A percentile compares a stretch with the other conserved stretches of the same genome.
These are phyloP conservation scores for Neoscytalidium dimidiatum DNA, from an alignment of 2,329 filamentous ascomycete species.

Conservation along the genomic window DNA sequence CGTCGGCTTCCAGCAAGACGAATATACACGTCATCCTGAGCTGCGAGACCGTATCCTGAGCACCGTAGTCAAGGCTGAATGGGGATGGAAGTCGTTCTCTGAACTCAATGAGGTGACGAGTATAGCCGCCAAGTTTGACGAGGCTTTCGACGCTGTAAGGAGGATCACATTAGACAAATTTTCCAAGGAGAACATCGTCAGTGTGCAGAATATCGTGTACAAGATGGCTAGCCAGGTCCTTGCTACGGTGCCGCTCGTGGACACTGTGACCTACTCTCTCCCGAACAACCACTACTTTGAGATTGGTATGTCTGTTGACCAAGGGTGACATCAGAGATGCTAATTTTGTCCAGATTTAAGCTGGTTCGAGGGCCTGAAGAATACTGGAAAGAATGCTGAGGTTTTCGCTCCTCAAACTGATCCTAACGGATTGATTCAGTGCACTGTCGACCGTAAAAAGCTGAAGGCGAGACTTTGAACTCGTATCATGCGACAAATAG, in stretches of 20 bases:
- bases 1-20: slow-evolving; percentile 89
- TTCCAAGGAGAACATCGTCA: slow-evolving; percentile 85
- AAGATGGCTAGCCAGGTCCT: slow-evolving; percentile 94
- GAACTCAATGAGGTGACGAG: slow-evolving; percentile 67
- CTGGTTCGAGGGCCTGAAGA: slow-evolving; percentile 95
- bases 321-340: slow-evolving; percentile 21
- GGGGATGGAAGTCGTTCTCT: slow-evolving; percentile 79
- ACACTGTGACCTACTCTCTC: slow-evolving; percentile 76
- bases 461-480: slow-evolving; percentile 47
- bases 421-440: slow-evolving; percentile 94
- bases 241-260: slow-evolving; percentile 69
- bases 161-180: slow-evolving; percentile 86
- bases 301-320: slow-evolving; percentile 65
- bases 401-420: slow-evolving; percentile 92
- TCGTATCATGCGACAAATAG: neutral
- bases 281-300: slow-evolving; percentile 99
- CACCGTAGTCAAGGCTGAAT: slow-evolving; percentile 84
- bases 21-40: slow-evolving; percentile 88
- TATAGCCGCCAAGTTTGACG: slow-evolving; percentile 69
- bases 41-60: slow-evolving; percentile 94
- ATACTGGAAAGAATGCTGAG: slow-evolving; percentile 92
- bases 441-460: slow-evolving; percentile 72
- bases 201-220: slow-evolving; percentile 97
- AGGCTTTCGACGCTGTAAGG: slow-evolving; percentile 74
- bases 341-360: slow-evolving; percentile 67